Percentiles rank a stretch among this genome's conserved stretches.
Conservation (phyloP, 2,329 filamentous ascomycete species). For the Coniochaeta sp. region DNA sequence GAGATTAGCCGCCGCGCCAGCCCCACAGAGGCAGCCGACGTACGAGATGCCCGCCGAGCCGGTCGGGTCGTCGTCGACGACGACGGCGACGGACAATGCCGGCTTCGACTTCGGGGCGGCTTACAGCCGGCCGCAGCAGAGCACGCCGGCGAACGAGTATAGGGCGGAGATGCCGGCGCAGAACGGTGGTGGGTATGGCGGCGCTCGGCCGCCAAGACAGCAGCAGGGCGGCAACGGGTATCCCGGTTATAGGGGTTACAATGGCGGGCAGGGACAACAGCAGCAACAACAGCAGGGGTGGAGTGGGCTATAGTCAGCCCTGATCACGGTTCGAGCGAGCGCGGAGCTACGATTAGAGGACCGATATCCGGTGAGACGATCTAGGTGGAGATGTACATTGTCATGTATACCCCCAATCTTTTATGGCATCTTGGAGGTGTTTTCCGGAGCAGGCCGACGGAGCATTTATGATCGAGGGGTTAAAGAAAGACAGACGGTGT, state of each 20-base stretch:
- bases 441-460: not conserved
- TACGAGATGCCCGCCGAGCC: not conserved
- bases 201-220: not conserved
- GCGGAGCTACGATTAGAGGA: too few species aligned
- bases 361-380: not conserved
- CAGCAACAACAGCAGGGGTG: not conserved
- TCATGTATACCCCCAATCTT: not conserved
- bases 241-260: not conserved
- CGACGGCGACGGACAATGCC: not conserved
- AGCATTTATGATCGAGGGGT: not conserved
- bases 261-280: not conserved
- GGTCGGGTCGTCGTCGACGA: not conserved
- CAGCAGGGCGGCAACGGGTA: not conserved
- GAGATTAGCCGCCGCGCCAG: not conserved
- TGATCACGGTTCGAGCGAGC: too few species aligned
- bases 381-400: not conserved
- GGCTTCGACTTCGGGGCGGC: not conserved
- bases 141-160: not conserved
- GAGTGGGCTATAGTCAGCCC: not conserved
- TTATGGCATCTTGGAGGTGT: not conserved
- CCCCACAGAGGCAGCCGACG: not conserved
- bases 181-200: not conserved
- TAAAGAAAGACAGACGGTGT: not conserved
- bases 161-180: not conserved
- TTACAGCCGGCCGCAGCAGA: not conserved